These are phyloP conservation scores for Clarkia xantiana DNA, from an alignment of 345 rosid genomes.

Conservation along the genomic window DNA sequence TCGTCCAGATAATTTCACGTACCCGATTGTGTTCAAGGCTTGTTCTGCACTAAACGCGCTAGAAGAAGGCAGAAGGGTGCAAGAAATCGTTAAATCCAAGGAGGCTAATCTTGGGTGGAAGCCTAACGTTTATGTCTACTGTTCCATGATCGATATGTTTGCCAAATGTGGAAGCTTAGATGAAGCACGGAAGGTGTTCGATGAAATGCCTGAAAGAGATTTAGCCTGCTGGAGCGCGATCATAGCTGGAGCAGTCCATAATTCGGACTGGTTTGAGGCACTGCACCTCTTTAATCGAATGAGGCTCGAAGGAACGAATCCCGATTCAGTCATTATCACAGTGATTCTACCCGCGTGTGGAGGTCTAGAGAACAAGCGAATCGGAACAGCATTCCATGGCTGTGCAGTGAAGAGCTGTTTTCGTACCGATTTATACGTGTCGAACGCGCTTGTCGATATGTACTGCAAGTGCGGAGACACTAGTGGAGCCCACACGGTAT, in stretches of 20 bases:
- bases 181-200: constrained; percentile 27
- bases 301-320: constrained; percentile 17
- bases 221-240: constrained; percentile 42
- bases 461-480: constrained; percentile 35
- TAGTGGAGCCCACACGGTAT: constrained; percentile 20
- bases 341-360: constrained; percentile 22
- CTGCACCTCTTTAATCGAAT: constrained; percentile 19
- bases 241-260: constrained; percentile 28
- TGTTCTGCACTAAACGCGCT: constrained; percentile 17
- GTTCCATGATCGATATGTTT: constrained; percentile 42
- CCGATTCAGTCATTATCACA: constrained; percentile 19
- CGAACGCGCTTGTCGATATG: constrained; percentile 46
- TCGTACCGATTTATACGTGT: constrained; percentile 28
- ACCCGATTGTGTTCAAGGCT: constrained; percentile 27
- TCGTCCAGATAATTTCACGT: constrained; percentile 22
- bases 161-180: constrained; percentile 30
- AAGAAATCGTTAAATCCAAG: constrained; percentile 11
- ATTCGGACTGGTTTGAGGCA: constrained; percentile 22
- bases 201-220: constrained; percentile 26
- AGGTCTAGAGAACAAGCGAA: constrained; percentile 12
- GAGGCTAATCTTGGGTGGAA: constrained; percentile 3
- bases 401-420: constrained; percentile 17
- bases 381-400: constrained; percentile 22
- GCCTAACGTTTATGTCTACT: constrained; percentile 24
- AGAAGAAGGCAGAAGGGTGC: constrained; percentile 14